Conservation (phyloP, 805 yeast genomes). For the Kluyveromyces dobzhanskii region DNA sequence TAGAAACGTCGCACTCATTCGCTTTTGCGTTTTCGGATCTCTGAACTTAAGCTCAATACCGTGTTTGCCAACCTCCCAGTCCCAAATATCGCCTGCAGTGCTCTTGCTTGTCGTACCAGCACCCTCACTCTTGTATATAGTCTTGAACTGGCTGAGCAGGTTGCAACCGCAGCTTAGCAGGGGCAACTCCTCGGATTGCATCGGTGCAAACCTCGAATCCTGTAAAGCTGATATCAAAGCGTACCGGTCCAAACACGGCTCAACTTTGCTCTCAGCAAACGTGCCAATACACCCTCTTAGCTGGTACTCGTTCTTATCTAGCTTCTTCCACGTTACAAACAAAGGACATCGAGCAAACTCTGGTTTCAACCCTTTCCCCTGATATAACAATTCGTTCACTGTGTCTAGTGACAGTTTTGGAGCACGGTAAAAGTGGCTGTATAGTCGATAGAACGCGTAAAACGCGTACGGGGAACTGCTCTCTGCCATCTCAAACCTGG, state of each 20-base stretch:
- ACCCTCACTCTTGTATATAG: conserved; percentile 32
- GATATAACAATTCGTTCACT: neutral
- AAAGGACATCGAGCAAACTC: conserved; percentile 39
- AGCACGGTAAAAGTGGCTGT: conserved; percentile 11
- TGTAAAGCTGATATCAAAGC: conserved; percentile 64
- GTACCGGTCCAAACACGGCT: conserved; percentile 52
- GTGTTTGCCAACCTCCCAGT: conserved; percentile 79
- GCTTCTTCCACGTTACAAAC: conserved; percentile 80
- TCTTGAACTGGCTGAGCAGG: conserved; percentile 32
- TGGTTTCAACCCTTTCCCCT: neutral
- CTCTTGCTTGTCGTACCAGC: conserved; percentile 16
- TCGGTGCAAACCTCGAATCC: conserved; percentile 72
- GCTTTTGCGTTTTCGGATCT: conserved; percentile 27
- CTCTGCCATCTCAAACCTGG: neutral
- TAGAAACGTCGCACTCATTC: conserved; percentile 68
- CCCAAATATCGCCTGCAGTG: conserved; percentile 43
- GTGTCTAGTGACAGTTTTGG: neutral
- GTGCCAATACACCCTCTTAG: conserved; percentile 94
- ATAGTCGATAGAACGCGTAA: conserved; percentile 27
- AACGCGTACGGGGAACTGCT: conserved; percentile 26
- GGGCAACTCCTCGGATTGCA: conserved; percentile 45
- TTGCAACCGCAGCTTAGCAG: conserved; percentile 33
- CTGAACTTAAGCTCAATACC: conserved; percentile 62
- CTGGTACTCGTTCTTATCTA: neutral
- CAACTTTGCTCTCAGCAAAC: conserved; percentile 48